Base-by-base conservation (phyloP, 1,284 basidiomycete genomes). In the Leccinum holopus region DNA sequence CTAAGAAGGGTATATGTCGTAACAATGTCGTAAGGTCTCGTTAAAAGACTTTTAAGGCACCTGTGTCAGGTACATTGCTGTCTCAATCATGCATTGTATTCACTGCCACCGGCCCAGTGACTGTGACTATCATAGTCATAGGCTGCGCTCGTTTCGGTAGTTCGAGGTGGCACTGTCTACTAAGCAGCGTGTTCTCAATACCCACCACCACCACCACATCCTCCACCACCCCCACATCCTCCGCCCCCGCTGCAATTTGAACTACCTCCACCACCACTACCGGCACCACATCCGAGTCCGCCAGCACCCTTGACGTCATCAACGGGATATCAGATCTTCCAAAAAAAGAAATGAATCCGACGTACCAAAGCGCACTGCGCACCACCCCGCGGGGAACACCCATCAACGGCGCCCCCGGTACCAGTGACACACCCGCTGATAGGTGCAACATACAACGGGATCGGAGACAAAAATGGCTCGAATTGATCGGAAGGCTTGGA, bases 371-470 rank as follows among this genome's bases (percentile, higher is more conserved):
- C 65, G 35, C 62, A 60, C 33, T 47, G 54, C 1, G 35, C 52
- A 18, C 51, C 33, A 33, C 10, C 2, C 33, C 33, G 8, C 33
- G 33, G 10, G 1, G 55, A 61, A 52, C 53, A 37, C 11, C 70
- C 67, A 54, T 63, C 56, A 8, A 71, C 61, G 14, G 71, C 51
- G 33, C 60, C 61, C 2, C 71, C 72, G 11, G 54, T 11, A 47
- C 57, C 57, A 0, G 60, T 66, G 5, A 67, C 70, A 51, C 67
- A 71, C 8, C 69, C 71, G 33, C 47, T 39, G 6, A 57, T 7
- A 3, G 57, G 60, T 11, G 53, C 58, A 58, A 61, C 74, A 59
- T 70, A 75, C 59, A 77, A 12, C 33, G 77, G 77, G 16, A 78
- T 66, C 9, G 77, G 76, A 37, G 72, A 62, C 44, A 79, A 63